Evolutionary conservation across 331 rosid genomes (phyloP).

Genomic region (Pyrus hybrid): DNA sequence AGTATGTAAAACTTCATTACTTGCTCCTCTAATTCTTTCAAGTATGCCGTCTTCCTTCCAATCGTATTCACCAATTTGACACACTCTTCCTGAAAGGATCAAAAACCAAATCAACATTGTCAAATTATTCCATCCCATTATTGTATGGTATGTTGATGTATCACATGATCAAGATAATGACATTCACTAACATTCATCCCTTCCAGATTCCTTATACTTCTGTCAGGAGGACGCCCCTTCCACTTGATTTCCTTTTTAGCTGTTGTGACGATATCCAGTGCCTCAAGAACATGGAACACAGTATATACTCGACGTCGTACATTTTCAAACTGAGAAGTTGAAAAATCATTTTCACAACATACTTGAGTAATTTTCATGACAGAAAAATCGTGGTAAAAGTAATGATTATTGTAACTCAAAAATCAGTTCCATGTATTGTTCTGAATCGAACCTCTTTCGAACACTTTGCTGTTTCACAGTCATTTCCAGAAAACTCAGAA

Average conservation of each 20-base stretch:
- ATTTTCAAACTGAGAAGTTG: constrained; percentile 17
- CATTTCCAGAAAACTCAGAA: constrained; percentile 8
- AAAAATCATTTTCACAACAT: not conserved
- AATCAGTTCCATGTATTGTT: not conserved
- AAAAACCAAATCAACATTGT: not conserved
- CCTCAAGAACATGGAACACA: constrained; percentile 30
- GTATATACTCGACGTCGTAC: constrained; percentile 28
- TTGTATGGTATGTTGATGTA: not conserved
- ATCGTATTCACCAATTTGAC: constrained; percentile 6
- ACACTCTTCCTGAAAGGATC: constrained; percentile 9
- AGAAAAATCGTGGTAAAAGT: no score
- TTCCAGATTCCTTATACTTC: constrained; percentile 10
- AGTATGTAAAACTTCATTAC: constrained; percentile 6
- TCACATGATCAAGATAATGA: not conserved
- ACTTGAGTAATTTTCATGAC: not conserved
- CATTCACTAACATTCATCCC: constrained; percentile 13
- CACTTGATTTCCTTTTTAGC: constrained; percentile 28
- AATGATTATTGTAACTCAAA: not conserved
- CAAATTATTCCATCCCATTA: not conserved
- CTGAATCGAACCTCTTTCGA: constrained; percentile 19
- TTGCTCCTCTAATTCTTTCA: constrained; percentile 29
- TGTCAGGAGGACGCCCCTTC: constrained; percentile 19
- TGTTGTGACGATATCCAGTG: constrained; percentile 25
- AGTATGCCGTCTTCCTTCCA: constrained; percentile 17
- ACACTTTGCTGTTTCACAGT: not conserved